phyloP scores from a whole-genome alignment of 441 rosid species.

The Metrosideros polymorpha region DNA sequence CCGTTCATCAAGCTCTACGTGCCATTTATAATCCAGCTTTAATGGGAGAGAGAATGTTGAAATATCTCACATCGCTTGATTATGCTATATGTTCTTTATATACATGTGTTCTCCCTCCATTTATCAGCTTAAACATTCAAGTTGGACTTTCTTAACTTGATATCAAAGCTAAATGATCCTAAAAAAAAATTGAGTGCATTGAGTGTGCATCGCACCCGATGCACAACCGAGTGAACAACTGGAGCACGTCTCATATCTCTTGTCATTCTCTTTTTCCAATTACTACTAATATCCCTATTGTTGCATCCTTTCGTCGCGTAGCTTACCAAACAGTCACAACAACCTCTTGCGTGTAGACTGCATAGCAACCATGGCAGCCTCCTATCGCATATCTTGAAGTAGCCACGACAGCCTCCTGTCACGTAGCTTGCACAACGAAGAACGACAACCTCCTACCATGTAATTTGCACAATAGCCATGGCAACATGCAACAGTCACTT shows the following conservation, averaged over 20 bases:
- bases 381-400: too few relatives aligned
- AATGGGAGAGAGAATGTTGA: not conserved
- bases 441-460: too few relatives aligned
- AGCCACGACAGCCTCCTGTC: not conserved
- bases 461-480: too few relatives aligned
- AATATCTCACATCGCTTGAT: not conserved
- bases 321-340: not conserved
- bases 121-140: not conserved
- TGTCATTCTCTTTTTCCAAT: not conserved
- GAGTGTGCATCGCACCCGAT: not conserved
- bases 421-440: not conserved
- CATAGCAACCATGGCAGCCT: not conserved
- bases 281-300: not conserved
- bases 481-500: too few relatives aligned
- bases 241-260: not conserved
- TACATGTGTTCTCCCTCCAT: not conserved
- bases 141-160: not conserved
- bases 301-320: not conserved
- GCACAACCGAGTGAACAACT: not conserved
- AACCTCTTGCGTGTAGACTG: not conserved
- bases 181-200: not conserved
- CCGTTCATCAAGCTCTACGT: too few relatives aligned
- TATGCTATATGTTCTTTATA: not conserved
- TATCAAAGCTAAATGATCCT: not conserved
- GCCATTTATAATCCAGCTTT: not conserved